phyloP scores from a whole-genome alignment of 768 basidiomycete species.

The Xerocomellus chrysenteron region DNA sequence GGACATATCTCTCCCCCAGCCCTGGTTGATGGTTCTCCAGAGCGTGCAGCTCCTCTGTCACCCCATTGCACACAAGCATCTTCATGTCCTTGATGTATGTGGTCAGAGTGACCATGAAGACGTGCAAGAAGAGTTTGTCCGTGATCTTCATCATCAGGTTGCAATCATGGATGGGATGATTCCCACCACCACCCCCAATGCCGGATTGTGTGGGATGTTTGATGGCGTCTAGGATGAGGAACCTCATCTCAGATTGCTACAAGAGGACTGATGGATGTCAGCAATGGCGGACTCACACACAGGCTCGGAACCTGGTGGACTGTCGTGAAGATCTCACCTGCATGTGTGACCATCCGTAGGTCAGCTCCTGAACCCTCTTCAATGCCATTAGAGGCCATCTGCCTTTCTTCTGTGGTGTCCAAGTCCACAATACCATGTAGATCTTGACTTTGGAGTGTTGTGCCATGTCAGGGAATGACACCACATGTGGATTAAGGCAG shows the following conservation, averaged over 20 bases:
- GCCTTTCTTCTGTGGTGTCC: too few species aligned
- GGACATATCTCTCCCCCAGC: too few species aligned
- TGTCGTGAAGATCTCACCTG: not conserved
- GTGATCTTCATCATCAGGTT: not conserved
- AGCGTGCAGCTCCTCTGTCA: too few species aligned
- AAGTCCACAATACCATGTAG: too few species aligned
- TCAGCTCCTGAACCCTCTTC: not conserved
- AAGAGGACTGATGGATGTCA: too few species aligned
- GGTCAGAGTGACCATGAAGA: not conserved
- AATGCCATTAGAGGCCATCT: not conserved
- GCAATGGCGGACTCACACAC: not conserved
- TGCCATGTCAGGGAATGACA: too few species aligned
- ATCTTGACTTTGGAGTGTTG: too few species aligned
- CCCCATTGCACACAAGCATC: not conserved
- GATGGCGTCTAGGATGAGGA: not conserved
- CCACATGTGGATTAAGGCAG: too few species aligned
- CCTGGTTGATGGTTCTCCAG: too few species aligned
- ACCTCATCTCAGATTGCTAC: not conserved
- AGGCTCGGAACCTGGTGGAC: too few species aligned
- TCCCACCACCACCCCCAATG: too few species aligned
- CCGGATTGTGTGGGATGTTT: not conserved
- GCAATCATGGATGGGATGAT: too few species aligned
- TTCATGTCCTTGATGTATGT: not conserved
- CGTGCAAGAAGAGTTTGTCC: not conserved
- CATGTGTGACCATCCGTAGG: not conserved